Evolutionary conservation across 257 asterid genomes (phyloP), one percentile per base, ranked within the genome.

Genomic region (Phtheirospermum japonicum): DNA sequence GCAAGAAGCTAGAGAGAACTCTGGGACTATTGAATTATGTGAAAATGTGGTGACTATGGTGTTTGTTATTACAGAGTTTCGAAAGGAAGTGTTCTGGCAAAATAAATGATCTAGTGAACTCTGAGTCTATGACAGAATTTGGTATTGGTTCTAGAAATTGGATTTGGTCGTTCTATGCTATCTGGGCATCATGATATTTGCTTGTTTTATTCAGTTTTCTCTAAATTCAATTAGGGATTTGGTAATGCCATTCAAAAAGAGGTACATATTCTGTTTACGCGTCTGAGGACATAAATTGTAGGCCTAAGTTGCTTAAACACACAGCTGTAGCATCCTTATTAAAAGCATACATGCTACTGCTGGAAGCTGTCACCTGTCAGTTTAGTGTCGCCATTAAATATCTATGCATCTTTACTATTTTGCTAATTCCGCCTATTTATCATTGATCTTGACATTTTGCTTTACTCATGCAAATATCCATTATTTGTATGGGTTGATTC

Each of bases 1-100:
- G 45, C 34, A 36, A 5, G 46, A 57, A 19, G 32, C 55, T 60
- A 7, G 28, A 19, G 1, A n/a, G n/a, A n/a, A n/a, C n/a, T n/a
- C n/a, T 48, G 65, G 10, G 31, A 46, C 18, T 34, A 11, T 50
- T 19, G 55, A 31, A 54, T 62, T 28, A 45, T 11, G 48, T 54
- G 13, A 42, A 13, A 64, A 40, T 45, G 67, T 30, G 66, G 58
- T 42, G 60, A 40, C 34, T 40, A 26, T 61, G 55, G 56, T 62
- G 57, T 30, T 36, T 28, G 53, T 34, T 66, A 50, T 53, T 61
- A 13, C 46, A 4, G 16, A 28, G 33, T 40, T 39, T 33, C 33
- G 57, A 10, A 42, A 17, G 42, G 16, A n/a, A 28, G 10, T 60
- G 32, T 19, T 33, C 4, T 16, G 9, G 31, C 49, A 12, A 36